These are phyloP conservation scores for Aspergillus coremiiformis DNA, from an alignment of 495 filamentous ascomycete species.

Conservation along the genomic window DNA sequence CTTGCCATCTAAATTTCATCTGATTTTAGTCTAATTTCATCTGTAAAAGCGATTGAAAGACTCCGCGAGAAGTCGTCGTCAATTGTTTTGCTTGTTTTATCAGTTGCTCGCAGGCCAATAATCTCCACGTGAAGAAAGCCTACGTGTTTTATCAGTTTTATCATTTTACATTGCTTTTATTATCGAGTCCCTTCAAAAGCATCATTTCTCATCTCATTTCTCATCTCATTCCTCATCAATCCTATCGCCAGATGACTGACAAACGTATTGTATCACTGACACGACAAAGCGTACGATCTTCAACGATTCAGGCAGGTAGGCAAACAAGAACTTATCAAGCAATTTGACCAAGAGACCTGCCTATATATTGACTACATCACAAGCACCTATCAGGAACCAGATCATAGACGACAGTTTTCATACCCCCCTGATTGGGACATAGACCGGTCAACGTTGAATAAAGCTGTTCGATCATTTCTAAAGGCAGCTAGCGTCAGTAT, in stretches of 20 bases:
- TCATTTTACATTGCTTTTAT: no score
- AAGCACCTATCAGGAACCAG: not conserved
- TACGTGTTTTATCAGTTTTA: no score
- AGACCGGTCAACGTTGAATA: not conserved
- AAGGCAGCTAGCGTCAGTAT: no score
- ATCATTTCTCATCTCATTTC: no score
- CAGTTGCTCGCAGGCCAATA: no score
- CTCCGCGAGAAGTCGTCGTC: no score
- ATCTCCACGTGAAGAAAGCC: no score
- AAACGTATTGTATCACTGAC: not conserved
- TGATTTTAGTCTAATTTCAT: no score
- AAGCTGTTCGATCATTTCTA: not conserved
- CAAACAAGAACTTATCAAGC: not conserved
- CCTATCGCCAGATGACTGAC: not conserved
- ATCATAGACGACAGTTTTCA: not conserved
- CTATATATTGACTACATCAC: not conserved
- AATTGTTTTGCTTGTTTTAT: not conserved
- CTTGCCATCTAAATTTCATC: no score
- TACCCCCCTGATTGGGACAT: not conserved
- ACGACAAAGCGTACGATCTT: not conserved
- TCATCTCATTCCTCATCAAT: no score
- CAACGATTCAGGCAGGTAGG: not conserved
- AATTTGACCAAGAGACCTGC: not conserved
- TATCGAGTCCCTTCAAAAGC: no score
- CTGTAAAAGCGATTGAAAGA: no score